Conservation (phyloP, 139 green algal species). For the Coccomyxa sp. region DNA sequence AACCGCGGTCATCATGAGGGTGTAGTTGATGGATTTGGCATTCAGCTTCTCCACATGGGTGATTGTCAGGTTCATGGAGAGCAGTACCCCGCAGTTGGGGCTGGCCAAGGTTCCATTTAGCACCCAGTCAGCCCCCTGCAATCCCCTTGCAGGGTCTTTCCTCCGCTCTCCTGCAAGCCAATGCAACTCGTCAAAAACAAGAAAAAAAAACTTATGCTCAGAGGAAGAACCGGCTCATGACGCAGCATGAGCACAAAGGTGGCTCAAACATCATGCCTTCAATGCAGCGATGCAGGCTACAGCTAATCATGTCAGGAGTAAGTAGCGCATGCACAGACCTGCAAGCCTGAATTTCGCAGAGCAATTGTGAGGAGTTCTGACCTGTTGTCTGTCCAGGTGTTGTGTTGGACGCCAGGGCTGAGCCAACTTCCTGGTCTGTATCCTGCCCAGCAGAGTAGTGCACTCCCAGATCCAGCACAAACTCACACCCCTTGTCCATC, state of each 20-base stretch:
- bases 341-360: background rate
- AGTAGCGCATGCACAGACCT: background rate
- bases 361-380: background rate
- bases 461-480: slow-evolving; percentile 26
- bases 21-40: slow-evolving; percentile 75
- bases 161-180: background rate
- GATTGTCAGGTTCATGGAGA: slow-evolving; percentile 45
- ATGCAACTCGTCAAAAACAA: background rate
- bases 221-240: background rate
- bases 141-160: background rate
- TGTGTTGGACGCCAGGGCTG: too few species aligned
- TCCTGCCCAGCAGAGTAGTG: background rate
- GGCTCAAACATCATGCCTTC: background rate
- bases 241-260: background rate
- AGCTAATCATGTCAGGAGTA: background rate
- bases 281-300: background rate
- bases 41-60: slow-evolving; percentile 65
- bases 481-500: slow-evolving; percentile 28
- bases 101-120: slow-evolving; percentile 47
- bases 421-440: too few species aligned
- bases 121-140: slow-evolving; percentile 11
- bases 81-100: slow-evolving; percentile 40
- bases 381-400: background rate
- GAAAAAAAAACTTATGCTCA: background rate
- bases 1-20: slow-evolving; percentile 56